Evolutionary conservation across 2,329 filamentous ascomycete genomes (phyloP).

Genomic region (Byssothecium circinans): DNA sequence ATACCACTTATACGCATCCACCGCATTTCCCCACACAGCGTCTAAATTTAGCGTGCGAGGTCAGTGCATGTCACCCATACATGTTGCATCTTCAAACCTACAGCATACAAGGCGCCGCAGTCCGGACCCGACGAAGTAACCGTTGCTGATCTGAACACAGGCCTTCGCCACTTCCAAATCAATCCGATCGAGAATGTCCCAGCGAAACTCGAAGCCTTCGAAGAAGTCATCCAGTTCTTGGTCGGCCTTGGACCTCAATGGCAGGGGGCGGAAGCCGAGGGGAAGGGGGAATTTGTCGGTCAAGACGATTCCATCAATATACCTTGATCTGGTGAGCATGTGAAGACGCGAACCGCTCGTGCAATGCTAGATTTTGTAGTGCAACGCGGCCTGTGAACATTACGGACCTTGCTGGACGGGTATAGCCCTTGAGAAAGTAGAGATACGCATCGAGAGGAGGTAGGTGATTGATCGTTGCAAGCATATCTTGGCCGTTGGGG

Average conservation of each 20-base stretch:
- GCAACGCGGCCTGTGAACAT: background rate
- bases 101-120: constrained; percentile 26
- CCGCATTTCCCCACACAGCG: constrained; percentile 28
- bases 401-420: constrained; percentile 27
- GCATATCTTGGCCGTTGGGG: constrained; percentile 11
- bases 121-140: constrained; percentile 7
- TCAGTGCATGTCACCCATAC: too few relatives aligned
- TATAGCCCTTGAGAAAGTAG: constrained; percentile 32
- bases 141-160: constrained; percentile 13
- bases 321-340: constrained; percentile 9
- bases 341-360: background rate
- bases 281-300: constrained; percentile 16
- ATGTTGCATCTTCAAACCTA: too few relatives aligned
- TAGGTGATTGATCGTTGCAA: constrained; percentile 15
- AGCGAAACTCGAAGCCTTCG: constrained; percentile 23
- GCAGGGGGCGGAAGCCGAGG: constrained; percentile 8
- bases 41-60: too few relatives aligned
- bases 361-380: background rate
- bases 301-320: constrained; percentile 19
- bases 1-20: constrained; percentile 35
- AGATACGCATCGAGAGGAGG: constrained; percentile 26
- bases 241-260: constrained; percentile 17
- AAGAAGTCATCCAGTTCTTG: constrained; percentile 29
- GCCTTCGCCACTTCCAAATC: constrained; percentile 19
- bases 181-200: constrained; percentile 28